These are phyloP conservation scores for Anisodus tanguticus DNA, from an alignment of 257 asterid species.

Conservation along the genomic window DNA sequence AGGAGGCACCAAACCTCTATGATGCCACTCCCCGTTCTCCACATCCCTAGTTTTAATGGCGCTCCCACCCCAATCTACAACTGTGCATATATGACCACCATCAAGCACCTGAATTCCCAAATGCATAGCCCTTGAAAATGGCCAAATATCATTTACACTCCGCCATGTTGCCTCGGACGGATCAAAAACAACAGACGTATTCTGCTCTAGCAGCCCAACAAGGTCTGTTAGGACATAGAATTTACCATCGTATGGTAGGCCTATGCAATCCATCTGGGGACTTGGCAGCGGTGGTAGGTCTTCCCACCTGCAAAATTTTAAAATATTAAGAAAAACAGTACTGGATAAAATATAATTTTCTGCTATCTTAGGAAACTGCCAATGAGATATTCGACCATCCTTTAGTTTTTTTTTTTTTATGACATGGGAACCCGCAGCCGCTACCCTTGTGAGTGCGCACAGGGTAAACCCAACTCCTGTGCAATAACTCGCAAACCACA, in stretches of 20 bases:
- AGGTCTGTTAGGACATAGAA: slow-evolving; percentile 25
- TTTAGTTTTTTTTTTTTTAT: not conserved
- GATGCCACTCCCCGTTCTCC: slow-evolving; percentile 14
- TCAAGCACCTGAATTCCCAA: slow-evolving; percentile 33
- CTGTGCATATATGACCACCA: slow-evolving; percentile 30
- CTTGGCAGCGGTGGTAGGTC: slow-evolving; percentile 22
- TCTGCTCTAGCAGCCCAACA: slow-evolving; percentile 29
- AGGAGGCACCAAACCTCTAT: slow-evolving; percentile 27
- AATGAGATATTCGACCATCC: slow-evolving; percentile 7
- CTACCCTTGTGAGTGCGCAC: no score
- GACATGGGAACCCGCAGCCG: no score
- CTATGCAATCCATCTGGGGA: slow-evolving; percentile 27
- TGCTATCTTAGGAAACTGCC: not conserved
- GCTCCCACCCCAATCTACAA: slow-evolving; percentile 32
- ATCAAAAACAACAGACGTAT: slow-evolving; percentile 26
- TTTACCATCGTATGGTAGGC: slow-evolving; percentile 25
- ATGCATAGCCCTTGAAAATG: slow-evolving; percentile 28
- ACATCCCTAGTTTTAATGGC: slow-evolving; percentile 26
- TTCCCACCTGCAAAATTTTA: slow-evolving; percentile 21
- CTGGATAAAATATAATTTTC: not conserved
- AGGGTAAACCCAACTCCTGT: no score
- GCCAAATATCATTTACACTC: slow-evolving; percentile 21
- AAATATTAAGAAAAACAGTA: not conserved
- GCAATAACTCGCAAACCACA: no score
- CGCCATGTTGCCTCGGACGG: not conserved